Percentiles rank a stretch among this genome's conserved stretches.
These are phyloP conservation scores for Stachybotrys chlorohalonatus DNA, from an alignment of 2,329 filamentous ascomycete genomes.

Conservation along the genomic window DNA sequence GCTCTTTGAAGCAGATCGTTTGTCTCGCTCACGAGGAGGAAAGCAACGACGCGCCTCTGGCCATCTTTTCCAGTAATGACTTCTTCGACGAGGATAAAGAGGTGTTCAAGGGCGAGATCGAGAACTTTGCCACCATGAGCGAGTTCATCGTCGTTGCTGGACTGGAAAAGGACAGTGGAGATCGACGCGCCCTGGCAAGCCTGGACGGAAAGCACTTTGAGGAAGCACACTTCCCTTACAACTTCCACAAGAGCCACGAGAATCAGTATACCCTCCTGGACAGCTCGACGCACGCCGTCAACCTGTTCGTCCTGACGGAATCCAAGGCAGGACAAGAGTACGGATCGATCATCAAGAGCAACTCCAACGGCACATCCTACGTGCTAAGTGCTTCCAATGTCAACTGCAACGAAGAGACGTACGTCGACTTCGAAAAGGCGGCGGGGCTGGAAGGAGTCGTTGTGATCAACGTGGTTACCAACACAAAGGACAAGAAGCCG, in stretches of 20 bases:
- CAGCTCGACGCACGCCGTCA: constrained; percentile 88
- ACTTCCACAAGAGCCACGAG: constrained; percentile 70
- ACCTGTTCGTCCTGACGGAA: constrained; percentile 83
- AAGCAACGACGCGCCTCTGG: constrained; percentile 49
- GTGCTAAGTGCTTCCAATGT: constrained; percentile 74
- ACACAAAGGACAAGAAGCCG: constrained; percentile 64
- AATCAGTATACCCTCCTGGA: constrained; percentile 88
- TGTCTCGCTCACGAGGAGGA: constrained; percentile 50
- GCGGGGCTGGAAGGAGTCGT: constrained; percentile 83
- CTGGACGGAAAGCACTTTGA: constrained; percentile 79
- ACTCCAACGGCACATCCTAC: constrained; percentile 95
- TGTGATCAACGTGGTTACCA: constrained; percentile 77
- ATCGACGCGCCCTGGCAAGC: constrained; percentile 70
- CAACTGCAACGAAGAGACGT: constrained; percentile 68
- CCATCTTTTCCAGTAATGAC: constrained; percentile 69
- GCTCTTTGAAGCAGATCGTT: constrained; percentile 45
- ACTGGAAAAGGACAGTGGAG: constrained; percentile 57
- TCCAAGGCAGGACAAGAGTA: constrained; percentile 55
- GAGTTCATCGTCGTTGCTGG: constrained; percentile 92
- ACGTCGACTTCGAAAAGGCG: constrained; percentile 95
- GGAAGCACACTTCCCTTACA: constrained; percentile 73
- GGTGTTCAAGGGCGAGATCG: constrained; percentile 48
- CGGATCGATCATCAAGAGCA: constrained; percentile 92
- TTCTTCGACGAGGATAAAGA: constrained; percentile 59
- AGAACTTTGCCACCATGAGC: constrained; percentile 87